A percentile compares a stretch with the other conserved stretches of the same genome.
phyloP scores from a whole-genome alignment of 306 rosid genomes.

The Prunus campanulata region DNA sequence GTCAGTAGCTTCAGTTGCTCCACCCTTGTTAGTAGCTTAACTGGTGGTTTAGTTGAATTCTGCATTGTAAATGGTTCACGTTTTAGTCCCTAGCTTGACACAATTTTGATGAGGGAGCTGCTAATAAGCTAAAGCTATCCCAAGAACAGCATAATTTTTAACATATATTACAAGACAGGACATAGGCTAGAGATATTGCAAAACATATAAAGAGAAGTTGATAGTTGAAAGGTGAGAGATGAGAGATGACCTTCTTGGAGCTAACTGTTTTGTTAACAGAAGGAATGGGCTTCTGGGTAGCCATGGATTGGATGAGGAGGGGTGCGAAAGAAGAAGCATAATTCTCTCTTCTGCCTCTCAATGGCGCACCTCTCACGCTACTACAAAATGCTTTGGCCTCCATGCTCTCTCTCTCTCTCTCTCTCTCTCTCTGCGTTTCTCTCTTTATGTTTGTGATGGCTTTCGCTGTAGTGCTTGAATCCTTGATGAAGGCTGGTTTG shows the following conservation, averaged over 20 bases:
- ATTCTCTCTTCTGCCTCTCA: slow-evolving; percentile 6
- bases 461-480: background rate
- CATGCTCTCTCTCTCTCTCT: slow-evolving; percentile 29
- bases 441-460: background rate
- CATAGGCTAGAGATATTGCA: background rate
- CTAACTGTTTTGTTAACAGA: slow-evolving; percentile 49
- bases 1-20: slow-evolving; percentile 81
- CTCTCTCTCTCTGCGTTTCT: background rate
- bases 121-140: too few relatives aligned
- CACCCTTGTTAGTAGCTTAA: slow-evolving; percentile 78
- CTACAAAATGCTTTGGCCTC: slow-evolving; percentile 45
- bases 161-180: background rate
- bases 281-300: slow-evolving; percentile 60
- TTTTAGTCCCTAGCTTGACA: background rate
- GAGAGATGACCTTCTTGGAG: slow-evolving; percentile 55
- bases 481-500: background rate
- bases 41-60: slow-evolving; percentile 35
- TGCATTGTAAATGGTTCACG: background rate
- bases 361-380: slow-evolving; percentile 27
- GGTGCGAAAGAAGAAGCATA: slow-evolving; percentile 30
- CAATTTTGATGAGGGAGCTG: too few relatives aligned
- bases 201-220: background rate
- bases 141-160: too few relatives aligned
- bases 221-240: too few relatives aligned
- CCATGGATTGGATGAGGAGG: slow-evolving; percentile 61